Percentiles rank a stretch among this genome's conserved stretches.
phyloP scores from a whole-genome alignment of 257 asterid genomes.

The Orobanche coerulescens region DNA sequence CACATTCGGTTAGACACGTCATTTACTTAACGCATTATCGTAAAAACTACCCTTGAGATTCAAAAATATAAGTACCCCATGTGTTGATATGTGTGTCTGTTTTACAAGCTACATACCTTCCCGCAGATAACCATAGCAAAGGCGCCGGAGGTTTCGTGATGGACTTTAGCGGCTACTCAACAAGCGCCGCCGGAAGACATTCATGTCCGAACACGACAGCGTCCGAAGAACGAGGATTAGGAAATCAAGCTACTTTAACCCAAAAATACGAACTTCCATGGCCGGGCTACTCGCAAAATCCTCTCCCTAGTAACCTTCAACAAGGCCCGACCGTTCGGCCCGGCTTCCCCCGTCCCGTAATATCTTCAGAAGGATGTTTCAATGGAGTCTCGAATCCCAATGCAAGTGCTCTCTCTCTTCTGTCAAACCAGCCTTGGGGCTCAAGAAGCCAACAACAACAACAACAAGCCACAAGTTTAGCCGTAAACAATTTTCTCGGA shows the following conservation, averaged over 20 bases:
- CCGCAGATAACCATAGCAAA: conserved; percentile 46
- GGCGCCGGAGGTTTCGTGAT: conserved; percentile 54
- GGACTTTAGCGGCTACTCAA: conserved; percentile 53
- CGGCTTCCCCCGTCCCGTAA: conserved; percentile 23
- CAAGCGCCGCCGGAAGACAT: conserved; percentile 28
- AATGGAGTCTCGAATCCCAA: conserved; percentile 25
- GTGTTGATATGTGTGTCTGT: not conserved
- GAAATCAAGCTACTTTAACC: conserved; percentile 9
- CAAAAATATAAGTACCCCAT: too few relatives aligned
- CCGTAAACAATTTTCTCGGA: conserved; percentile 32
- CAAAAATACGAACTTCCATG: conserved; percentile 31
- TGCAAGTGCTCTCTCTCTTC: conserved; percentile 90
- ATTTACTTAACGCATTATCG: not conserved
- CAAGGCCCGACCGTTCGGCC: conserved; percentile 26
- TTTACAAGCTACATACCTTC: not conserved
- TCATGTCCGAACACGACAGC: conserved; percentile 37
- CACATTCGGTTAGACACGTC: conserved; percentile 35
- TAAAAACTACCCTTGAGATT: not conserved
- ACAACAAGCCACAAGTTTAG: conserved; percentile 31
- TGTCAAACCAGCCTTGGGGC: conserved; percentile 69
- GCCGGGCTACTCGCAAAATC: conserved; percentile 45
- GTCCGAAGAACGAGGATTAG: conserved; percentile 29
- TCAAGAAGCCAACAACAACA: conserved; percentile 34
- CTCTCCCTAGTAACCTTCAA: conserved; percentile 33
- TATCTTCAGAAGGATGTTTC: conserved; percentile 41